Evolutionary conservation across 192 early-diverging fungal genomes (phyloP).

Genomic region (Chytriomyces sp.): DNA sequence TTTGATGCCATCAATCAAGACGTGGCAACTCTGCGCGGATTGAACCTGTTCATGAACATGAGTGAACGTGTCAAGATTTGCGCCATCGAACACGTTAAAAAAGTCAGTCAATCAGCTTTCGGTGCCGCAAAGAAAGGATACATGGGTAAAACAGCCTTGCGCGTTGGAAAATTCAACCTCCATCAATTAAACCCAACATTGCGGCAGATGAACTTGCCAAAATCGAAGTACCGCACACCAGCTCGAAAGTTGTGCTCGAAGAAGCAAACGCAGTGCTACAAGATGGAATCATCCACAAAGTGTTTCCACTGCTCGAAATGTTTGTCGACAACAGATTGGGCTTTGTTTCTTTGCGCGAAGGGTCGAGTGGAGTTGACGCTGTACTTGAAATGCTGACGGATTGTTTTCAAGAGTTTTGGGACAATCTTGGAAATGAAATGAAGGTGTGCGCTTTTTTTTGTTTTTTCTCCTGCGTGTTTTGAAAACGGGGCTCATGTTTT

Average conservation of each 20-base stretch:
- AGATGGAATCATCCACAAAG: conserved; percentile 9
- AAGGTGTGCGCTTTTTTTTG: conserved; percentile 16
- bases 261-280: conserved; percentile 15
- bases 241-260: conserved; percentile 18
- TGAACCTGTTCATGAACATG: conserved; percentile 30
- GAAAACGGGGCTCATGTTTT: background rate
- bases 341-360: conserved; percentile 2
- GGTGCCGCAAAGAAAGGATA: conserved; percentile 8
- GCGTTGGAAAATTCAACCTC: background rate
- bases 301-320: conserved; percentile 28
- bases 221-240: conserved; percentile 11
- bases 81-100: conserved; percentile 26
- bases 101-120: conserved; percentile 9
- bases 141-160: conserved; percentile 16
- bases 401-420: conserved; percentile 53
- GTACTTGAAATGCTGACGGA: conserved; percentile 47
- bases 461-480: background rate
- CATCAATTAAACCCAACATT: background rate
- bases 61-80: conserved; percentile 13
- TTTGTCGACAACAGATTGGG: conserved; percentile 13
- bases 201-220: conserved; percentile 16
- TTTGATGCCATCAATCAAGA: conserved; percentile 27
- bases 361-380: conserved; percentile 34
- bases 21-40: conserved; percentile 14
- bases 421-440: conserved; percentile 43